Conservation (phyloP, 2,329 filamentous ascomycete species). For the Ambrosiella beaveri region DNA sequence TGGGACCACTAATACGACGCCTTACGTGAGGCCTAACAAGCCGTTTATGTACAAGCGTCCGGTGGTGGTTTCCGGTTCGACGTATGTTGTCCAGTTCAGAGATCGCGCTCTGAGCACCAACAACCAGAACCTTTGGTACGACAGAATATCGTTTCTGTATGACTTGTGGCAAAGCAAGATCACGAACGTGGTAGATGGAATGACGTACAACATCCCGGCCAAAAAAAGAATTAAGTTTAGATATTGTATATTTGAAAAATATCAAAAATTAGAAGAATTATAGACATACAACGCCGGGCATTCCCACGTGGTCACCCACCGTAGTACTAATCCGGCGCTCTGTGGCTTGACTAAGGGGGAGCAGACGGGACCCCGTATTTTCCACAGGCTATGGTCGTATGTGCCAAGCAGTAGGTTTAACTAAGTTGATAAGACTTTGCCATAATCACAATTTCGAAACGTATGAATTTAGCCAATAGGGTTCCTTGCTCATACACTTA, state of each 20-base stretch:
- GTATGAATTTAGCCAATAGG: too few relatives aligned
- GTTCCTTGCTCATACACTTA: too few relatives aligned
- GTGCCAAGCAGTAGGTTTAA: neutral
- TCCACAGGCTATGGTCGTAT: conserved; percentile 13
- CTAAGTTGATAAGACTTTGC: neutral
- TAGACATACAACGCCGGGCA: conserved; percentile 2
- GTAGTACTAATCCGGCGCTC: conserved; percentile 8
- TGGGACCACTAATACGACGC: conserved; percentile 26
- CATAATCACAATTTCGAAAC: too few relatives aligned
- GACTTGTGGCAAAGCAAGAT: conserved; percentile 5
- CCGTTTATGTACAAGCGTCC: neutral
- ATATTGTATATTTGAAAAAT: neutral
- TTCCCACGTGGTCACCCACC: conserved; percentile 10
- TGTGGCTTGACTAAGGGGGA: conserved; percentile 8
- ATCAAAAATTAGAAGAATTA: neutral
- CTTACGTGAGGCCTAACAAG: conserved; percentile 19
- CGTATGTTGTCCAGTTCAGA: conserved; percentile 21
- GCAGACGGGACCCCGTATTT: conserved; percentile 9
- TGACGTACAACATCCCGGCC: conserved; percentile 2
- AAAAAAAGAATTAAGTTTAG: conserved; percentile 1
- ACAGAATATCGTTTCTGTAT: conserved; percentile 14
- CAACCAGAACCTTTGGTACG: conserved; percentile 22
- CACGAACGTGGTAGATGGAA: conserved; percentile 2
- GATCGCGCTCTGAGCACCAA: conserved; percentile 23
- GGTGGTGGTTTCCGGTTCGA: conserved; percentile 1